Base-by-base conservation (phyloP, 2,329 filamentous ascomycete genomes). In the Trichoderma atroviride region DNA sequence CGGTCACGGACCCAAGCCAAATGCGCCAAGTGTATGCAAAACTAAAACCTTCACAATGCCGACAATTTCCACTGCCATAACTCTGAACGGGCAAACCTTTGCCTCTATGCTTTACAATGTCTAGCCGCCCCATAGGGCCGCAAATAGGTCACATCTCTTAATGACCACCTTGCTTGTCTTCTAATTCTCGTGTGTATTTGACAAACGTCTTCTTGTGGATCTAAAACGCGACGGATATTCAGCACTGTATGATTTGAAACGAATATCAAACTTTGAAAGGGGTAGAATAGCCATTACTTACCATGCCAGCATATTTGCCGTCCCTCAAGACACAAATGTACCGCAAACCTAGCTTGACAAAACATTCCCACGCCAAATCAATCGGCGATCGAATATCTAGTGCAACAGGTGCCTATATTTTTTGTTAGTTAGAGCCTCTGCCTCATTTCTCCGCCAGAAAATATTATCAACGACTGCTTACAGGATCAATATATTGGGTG, bases 191-290 rank as follows among this genome's bases (percentile, higher is more conserved):
- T 80, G 97, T 91, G 78, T 97, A 97, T 79, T 93, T 94, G 70
- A 97, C 95, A 82, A 99, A 98, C 4, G 89, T 91, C 83, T 99
- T 99, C 84, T 98, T 98, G 80, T 99, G 96, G 62, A 91, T 88
- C 90, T 92, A 47, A 2, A 24, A 43, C 16, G 53, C 35, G 6
- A 35, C 2, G 0, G 16, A 6, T 29, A 16, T 1, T 62, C 24
- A 60, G 50, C 11, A 62, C 43, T 33, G 16, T 1, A n/a, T 3
- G 4, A 19, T n/a, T 14, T 24, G 5, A n/a, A 40, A 27, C 13
- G 3, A 40, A 2, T 6, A 64, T 40, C 6, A 16, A 10, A n/a
- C 13, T 14, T 35, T 43, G 37, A 19, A 19, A 19, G 27, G 22
- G 24, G 22, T n/a, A 14, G 4, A 50, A 13, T 2, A 9, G 33